Conservation (phyloP, 148 eudicot genomes). For the Polygonum maritimum region DNA sequence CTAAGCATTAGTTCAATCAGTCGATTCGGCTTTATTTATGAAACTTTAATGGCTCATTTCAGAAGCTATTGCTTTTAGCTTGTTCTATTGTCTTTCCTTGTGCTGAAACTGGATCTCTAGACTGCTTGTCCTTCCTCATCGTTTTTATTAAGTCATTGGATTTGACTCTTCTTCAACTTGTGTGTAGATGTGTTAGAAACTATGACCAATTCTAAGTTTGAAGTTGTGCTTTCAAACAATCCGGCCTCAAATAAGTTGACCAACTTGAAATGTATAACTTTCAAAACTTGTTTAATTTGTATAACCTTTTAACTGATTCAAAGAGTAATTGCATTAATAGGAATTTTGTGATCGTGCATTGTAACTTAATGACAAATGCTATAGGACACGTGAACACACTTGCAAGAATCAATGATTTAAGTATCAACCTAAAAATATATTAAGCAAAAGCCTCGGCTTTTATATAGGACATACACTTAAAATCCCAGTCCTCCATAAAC, state of each 20-base stretch:
- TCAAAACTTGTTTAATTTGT: background rate
- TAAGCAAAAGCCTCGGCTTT: background rate
- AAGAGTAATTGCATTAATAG: background rate
- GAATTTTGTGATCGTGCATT: too few species aligned
- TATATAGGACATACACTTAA: background rate
- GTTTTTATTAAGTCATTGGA: background rate
- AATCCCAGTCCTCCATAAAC: background rate
- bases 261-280: background rate
- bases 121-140: background rate
- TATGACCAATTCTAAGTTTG: background rate
- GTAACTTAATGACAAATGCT: too few species aligned
- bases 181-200: background rate
- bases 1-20: constrained; percentile 11
- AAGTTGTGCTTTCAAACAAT: background rate
- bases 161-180: background rate
- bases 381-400: background rate
- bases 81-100: background rate
- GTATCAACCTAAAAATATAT: background rate
- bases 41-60: background rate
- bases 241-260: background rate
- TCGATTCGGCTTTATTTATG: constrained; percentile 7
- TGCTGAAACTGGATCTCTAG: background rate
- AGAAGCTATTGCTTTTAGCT: background rate
- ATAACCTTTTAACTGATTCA: too few species aligned
- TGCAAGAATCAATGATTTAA: background rate